Percentiles rank a stretch among this genome's conserved stretches.
Evolutionary conservation across 208 protist genomes (phyloP).

Genomic region (Leishmania martiniquensis): DNA sequence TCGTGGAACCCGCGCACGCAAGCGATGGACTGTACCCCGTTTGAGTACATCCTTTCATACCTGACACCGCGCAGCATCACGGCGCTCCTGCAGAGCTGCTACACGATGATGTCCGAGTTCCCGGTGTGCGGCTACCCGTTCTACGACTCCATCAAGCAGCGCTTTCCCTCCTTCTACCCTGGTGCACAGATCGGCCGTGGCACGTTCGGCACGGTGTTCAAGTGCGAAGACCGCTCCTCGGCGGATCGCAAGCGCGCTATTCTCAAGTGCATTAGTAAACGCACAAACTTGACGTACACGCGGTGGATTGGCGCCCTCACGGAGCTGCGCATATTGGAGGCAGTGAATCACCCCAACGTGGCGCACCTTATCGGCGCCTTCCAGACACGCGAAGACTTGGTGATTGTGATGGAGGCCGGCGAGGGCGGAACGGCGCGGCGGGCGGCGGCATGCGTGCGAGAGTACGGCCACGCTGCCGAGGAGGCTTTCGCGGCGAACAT

Average conservation of each 20-base stretch:
- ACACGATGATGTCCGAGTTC: conserved; percentile 57
- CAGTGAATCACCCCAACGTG: conserved; percentile 60
- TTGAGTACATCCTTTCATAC: conserved; percentile 59
- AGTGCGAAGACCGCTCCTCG: conserved; percentile 59
- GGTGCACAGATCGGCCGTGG: conserved; percentile 70
- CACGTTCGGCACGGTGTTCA: conserved; percentile 72
- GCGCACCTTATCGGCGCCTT: conserved; percentile 65
- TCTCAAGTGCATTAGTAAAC: conserved; percentile 70
- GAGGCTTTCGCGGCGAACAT: conserved; percentile 69
- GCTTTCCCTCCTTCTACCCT: conserved; percentile 72
- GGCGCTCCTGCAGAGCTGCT: conserved; percentile 69
- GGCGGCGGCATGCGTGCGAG: conserved; percentile 43
- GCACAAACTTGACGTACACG: conserved; percentile 27
- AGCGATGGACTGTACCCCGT: conserved; percentile 34
- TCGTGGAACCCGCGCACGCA: conserved; percentile 34
- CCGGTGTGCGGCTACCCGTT: conserved; percentile 50
- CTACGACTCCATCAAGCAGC: conserved; percentile 44
- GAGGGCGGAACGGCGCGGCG: conserved; percentile 68
- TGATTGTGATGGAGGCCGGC: conserved; percentile 78
- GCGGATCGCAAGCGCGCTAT: conserved; percentile 42
- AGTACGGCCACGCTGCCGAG: conserved; percentile 33
- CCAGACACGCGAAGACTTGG: conserved; percentile 60
- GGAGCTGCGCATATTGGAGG: conserved; percentile 58
- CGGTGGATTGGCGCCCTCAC: conserved; percentile 51
- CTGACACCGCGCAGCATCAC: conserved; percentile 43